phyloP scores from a whole-genome alignment of 2,329 filamentous ascomycete species.

The Delphinella strobiligena region DNA sequence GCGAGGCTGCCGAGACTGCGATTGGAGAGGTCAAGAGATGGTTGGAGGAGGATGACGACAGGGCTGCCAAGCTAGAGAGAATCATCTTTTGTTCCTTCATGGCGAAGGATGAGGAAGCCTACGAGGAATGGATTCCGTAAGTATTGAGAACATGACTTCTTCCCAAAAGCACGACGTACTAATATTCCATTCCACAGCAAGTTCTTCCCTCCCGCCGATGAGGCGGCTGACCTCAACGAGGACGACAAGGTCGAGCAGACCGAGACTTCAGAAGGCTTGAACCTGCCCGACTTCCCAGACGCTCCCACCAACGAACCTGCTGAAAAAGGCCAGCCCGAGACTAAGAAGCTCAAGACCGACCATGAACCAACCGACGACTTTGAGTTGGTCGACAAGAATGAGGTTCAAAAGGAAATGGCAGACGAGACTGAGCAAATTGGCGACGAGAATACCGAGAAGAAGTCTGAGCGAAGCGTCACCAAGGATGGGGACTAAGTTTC shows the following conservation, averaged over 20 bases:
- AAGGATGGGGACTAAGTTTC: no score
- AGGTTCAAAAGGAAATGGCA: not conserved
- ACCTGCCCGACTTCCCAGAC: constrained; percentile 34
- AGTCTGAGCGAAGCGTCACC: no score
- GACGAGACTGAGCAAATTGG: not conserved
- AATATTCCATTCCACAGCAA: no score
- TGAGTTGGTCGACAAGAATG: not conserved
- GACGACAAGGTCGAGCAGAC: not conserved
- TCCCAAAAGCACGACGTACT: no score
- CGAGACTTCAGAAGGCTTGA: constrained; percentile 14
- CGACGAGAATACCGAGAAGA: not conserved
- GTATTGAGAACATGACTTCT: constrained; percentile 24
- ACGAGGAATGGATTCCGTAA: constrained; percentile 61
- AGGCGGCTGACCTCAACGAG: constrained; percentile 19
- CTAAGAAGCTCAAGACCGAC: constrained; percentile 34
- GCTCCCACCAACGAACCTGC: constrained; percentile 35
- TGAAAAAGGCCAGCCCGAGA: constrained; percentile 29
- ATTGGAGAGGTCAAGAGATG: constrained; percentile 47
- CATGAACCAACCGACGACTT: constrained; percentile 13
- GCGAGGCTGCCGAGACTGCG: constrained; percentile 60
- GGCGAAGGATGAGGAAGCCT: constrained; percentile 63
- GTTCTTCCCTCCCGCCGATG: constrained; percentile 38
- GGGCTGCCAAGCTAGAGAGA: constrained; percentile 45
- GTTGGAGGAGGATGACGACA: constrained; percentile 26
- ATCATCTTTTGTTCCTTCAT: constrained; percentile 81